Evolutionary conservation across 2,329 filamentous ascomycete species (phyloP).

Genomic region (Coniella vitis): DNA sequence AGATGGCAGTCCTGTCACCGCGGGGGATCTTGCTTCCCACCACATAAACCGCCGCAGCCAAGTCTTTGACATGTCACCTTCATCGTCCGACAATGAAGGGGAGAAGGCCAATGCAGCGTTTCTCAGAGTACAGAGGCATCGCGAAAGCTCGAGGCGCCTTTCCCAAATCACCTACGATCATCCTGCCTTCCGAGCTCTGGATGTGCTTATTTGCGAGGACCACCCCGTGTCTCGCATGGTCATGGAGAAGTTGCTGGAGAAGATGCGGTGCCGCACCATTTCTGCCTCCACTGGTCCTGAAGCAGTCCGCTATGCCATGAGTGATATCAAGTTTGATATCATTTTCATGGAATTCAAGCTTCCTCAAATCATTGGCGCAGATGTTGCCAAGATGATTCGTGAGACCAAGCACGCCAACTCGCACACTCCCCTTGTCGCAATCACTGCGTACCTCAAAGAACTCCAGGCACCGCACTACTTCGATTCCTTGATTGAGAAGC

Average conservation of each 20-base stretch:
- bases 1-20: constrained; percentile 70
- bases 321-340: constrained; percentile 96
- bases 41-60: constrained; percentile 91
- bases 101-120: constrained; percentile 77
- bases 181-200: constrained; percentile 81
- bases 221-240: constrained; percentile 95
- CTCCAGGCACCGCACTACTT: constrained; percentile 93
- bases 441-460: constrained; percentile 97
- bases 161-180: constrained; percentile 85
- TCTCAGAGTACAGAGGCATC: constrained; percentile 82
- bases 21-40: constrained; percentile 59
- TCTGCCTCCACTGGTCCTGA: constrained; percentile 86
- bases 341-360: constrained; percentile 98
- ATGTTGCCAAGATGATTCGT: constrained; percentile 95
- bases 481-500: constrained; percentile 91
- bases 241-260: constrained; percentile 98
- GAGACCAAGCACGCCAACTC: constrained; percentile 95
- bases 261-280: constrained; percentile 88
- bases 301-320: constrained; percentile 87
- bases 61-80: constrained; percentile 92
- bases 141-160: constrained; percentile 91
- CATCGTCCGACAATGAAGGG: constrained; percentile 94
- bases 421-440: constrained; percentile 89
- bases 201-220: constrained; percentile 95
- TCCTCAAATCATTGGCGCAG: constrained; percentile 88